Base-by-base conservation (phyloP, 2,329 filamentous ascomycete species). In the Hypocrella siamensis region DNA sequence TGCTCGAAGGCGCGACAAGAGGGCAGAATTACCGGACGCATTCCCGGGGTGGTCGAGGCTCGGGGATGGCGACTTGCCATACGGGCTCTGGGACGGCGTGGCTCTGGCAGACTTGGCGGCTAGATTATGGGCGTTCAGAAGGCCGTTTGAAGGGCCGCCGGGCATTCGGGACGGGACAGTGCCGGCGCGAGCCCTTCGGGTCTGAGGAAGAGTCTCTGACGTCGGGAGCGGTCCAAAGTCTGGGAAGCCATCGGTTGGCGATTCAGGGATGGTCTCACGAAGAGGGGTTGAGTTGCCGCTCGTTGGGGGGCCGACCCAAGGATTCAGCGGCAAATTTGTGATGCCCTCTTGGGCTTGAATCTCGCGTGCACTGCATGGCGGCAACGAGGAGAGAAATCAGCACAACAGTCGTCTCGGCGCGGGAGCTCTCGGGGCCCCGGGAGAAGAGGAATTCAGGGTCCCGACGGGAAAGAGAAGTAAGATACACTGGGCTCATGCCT, bases 331-430 rank as follows among this genome's bases (percentile, higher is more conserved):
- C 47, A 71, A 67, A 49, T 66, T 77, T 51, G 64, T 61, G 31
- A 93, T 67, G 31, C 86, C 86, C 68, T 96, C 88, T 60, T 94
- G 86, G 33, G 86, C 86, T 61, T 96, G 88, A 39, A 96, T 94
- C 57, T 98, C 90, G 54, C 90, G 74, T 42, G 90, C 86, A 51
- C 88, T 93, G 39, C n/a, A 14, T n/a, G n/a, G n/a, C n/a, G n/a
- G n/a, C n/a, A n/a, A n/a, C n/a, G n/a, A 7, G 9, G 16, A 27
- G 19, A 31, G 25, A 12, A n/a, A n/a, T n/a, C n/a, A n/a, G n/a
- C n/a, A n/a, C n/a, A n/a, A n/a, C n/a, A n/a, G n/a, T n/a, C n/a
- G n/a, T n/a, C n/a, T n/a, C n/a, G n/a, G n/a, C n/a, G n/a, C n/a
- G n/a, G n/a, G n/a, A n/a, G n/a, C n/a, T n/a, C n/a, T n/a, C n/a